These are phyloP conservation scores for Solanum dulcamara DNA, from an alignment of 257 asterid genomes.

Conservation along the genomic window DNA sequence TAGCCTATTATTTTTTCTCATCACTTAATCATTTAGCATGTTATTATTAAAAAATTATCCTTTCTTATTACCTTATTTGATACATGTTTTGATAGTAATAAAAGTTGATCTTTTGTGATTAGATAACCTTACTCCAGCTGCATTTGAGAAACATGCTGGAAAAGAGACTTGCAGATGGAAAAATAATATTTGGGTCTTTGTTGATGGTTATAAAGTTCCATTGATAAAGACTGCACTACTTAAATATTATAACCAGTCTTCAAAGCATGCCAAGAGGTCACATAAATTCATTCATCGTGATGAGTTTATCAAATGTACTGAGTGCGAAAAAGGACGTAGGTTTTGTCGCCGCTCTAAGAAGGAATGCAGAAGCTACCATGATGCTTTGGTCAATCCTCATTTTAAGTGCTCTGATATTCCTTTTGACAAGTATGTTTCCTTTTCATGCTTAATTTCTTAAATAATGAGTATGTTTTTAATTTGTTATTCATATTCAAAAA, in stretches of 20 bases:
- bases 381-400: slow-evolving; percentile 15
- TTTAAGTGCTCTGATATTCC: slow-evolving; percentile 42
- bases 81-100: neutral
- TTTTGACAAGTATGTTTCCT: slow-evolving; percentile 25
- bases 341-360: slow-evolving; percentile 30
- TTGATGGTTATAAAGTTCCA: slow-evolving; percentile 40
- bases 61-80: neutral
- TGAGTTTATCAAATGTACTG: slow-evolving; percentile 32
- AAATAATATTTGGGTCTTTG: slow-evolving; percentile 37
- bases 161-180: slow-evolving; percentile 45
- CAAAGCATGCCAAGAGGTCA: slow-evolving; percentile 26
- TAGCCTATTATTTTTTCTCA: neutral
- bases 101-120: neutral
- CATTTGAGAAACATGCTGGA: slow-evolving; percentile 51
- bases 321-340: slow-evolving; percentile 29
- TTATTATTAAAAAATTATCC: neutral
- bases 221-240: slow-evolving; percentile 32
- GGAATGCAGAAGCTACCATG: slow-evolving; percentile 40
- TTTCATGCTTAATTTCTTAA: neutral
- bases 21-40: neutral
- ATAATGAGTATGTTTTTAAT: neutral
- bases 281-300: slow-evolving; percentile 25
- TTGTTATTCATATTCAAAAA: neutral
- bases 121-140: slow-evolving; percentile 44
- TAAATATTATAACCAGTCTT: slow-evolving; percentile 27